Evolutionary conservation across 345 rosid genomes (phyloP), one percentile per base, ranked within the genome.

Genomic region (Ailanthus altissimus): DNA sequence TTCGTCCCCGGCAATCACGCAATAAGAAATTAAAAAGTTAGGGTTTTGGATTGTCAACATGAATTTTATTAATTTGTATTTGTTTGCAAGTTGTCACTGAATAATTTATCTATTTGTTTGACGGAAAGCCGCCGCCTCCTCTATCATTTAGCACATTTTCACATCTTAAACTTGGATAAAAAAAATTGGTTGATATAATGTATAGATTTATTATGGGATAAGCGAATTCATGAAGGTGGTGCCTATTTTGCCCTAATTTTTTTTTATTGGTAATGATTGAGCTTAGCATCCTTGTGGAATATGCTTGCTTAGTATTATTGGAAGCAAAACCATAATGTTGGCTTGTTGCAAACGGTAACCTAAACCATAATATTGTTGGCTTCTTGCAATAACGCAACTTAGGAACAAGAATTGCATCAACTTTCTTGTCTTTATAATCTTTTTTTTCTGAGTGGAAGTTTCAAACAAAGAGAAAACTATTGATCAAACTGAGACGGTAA

Each of bases 1-100:
- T 26, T 49, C 20, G 76, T n/a, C 25, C 43, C 67, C 76, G 76
- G 67, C 76, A 14, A 73, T 73, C 75, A 72, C 68, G 77, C 77
- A 61, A 26, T 47, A 60, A 45, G 16, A 25, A 59, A 59, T 59
- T 6, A 8, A 15, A 23, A 15, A n/a, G n/a, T n/a, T n/a, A n/a
- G n/a, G n/a, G n/a, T n/a, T n/a, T n/a, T n/a, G n/a, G n/a, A n/a
- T n/a, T n/a, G n/a, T n/a, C n/a, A n/a, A n/a, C n/a, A n/a, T n/a
- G 0, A 12, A 45, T 1, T 46, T 10, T 9, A 42, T 4, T 16
- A 66, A n/a, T 42, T 20, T 18, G n/a, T 14, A 25, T 61, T 73
- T 60, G 49, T 45, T 61, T 5, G 25, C 77, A 0, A 62, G 77
- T n/a, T 62, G 77, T 32, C 60, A 49, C 49, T 12, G 3, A 62